Conservation (phyloP, 2,329 filamentous ascomycete genomes). For the Orbilia blumenaviensis region DNA sequence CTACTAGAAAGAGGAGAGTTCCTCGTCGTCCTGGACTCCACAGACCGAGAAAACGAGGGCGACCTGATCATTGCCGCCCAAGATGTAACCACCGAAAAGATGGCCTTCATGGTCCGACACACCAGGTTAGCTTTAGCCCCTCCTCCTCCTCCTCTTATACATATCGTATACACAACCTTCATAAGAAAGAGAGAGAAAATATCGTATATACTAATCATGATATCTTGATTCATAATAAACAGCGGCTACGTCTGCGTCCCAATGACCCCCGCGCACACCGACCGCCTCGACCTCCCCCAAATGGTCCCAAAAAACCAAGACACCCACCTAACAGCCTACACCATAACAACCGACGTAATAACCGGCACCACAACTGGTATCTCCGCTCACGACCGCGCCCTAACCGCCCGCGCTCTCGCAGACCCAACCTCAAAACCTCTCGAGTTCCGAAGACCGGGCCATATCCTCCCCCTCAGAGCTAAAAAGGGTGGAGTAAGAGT, state of each 20-base stretch:
- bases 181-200: too few relatives aligned
- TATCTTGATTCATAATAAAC: too few relatives aligned
- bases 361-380: slow-evolving; percentile 85
- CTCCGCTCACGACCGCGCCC: slow-evolving; percentile 82
- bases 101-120: slow-evolving; percentile 95
- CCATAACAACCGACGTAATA: slow-evolving; percentile 83
- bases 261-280: slow-evolving; percentile 74
- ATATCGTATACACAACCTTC: neutral
- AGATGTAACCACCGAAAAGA: slow-evolving; percentile 83
- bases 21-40: slow-evolving; percentile 92
- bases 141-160: neutral
- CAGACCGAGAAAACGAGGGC: slow-evolving; percentile 94
- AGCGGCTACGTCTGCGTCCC: slow-evolving; percentile 90
- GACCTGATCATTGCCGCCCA: slow-evolving; percentile 95
- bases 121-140: slow-evolving; percentile 67
- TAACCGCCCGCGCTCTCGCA: slow-evolving; percentile 82
- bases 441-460: slow-evolving; percentile 82
- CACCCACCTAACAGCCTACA: slow-evolving; percentile 90
- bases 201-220: too few relatives aligned
- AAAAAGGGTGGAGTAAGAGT: slow-evolving; percentile 80
- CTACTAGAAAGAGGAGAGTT: slow-evolving; percentile 74
- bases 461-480: slow-evolving; percentile 86
- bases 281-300: slow-evolving; percentile 79
- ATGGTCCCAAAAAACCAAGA: slow-evolving; percentile 84
- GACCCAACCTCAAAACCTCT: slow-evolving; percentile 68